These are phyloP conservation scores for Chalciporus pseudorubinellus DNA, from an alignment of 768 basidiomycete species.

Conservation along the genomic window DNA sequence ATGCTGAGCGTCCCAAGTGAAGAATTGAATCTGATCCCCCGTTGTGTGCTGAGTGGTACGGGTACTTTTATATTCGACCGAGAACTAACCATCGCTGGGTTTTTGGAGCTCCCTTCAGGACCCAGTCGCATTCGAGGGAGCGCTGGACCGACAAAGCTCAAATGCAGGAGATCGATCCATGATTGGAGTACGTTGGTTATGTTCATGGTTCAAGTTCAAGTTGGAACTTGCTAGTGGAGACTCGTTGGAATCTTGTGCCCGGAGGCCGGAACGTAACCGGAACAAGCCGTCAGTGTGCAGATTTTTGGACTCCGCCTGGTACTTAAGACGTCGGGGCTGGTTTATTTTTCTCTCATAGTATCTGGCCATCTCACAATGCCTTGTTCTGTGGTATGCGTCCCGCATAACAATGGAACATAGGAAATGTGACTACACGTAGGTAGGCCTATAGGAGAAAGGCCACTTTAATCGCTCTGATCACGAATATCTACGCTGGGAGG, in stretches of 20 bases:
- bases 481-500: constrained; percentile 64
- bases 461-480: constrained; percentile 85
- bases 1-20: constrained; percentile 72
- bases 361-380: constrained; percentile 45
- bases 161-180: constrained; percentile 25
- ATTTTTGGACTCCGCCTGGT: constrained; percentile 27
- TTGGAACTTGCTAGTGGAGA: too few species aligned
- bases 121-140: constrained; percentile 62
- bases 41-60: background rate
- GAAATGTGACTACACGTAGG: constrained; percentile 36
- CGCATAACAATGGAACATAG: constrained; percentile 53
- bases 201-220: constrained; percentile 5
- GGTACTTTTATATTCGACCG: background rate
- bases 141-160: constrained; percentile 35
- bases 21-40: constrained; percentile 65
- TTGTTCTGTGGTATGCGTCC: constrained; percentile 54
- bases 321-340: background rate
- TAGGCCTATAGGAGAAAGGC: constrained; percentile 55
- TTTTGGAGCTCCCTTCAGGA: constrained; percentile 45
- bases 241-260: too few species aligned
- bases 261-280: too few species aligned
- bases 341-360: constrained; percentile 28
- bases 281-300: too few species aligned
- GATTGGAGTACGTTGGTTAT: constrained; percentile 3
- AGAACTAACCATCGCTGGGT: constrained; percentile 64